Evolutionary conservation across 805 yeast genomes (phyloP).

Genomic region (Komagataella kurtzmanii): DNA sequence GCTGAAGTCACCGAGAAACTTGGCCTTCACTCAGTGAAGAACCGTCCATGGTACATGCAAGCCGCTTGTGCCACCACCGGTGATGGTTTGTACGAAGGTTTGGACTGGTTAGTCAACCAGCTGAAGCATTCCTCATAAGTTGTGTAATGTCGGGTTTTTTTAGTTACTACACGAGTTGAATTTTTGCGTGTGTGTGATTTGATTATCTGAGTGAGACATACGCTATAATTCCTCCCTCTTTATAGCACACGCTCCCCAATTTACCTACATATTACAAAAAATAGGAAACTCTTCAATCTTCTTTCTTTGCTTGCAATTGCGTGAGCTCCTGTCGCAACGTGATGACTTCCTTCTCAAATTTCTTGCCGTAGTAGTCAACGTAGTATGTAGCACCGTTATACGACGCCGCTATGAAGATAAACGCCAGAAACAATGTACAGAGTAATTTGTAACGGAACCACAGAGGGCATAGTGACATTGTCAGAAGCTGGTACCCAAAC

Average conservation of each 20-base stretch:
- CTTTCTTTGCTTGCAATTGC: conserved; percentile 28
- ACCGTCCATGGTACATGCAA: conserved; percentile 99
- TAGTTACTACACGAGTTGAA: neutral
- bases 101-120: conserved; percentile 91
- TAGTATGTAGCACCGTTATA: conserved; percentile 94
- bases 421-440: conserved; percentile 52
- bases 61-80: conserved; percentile 99
- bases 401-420: conserved; percentile 69
- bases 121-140: conserved; percentile 50
- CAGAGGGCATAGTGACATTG: conserved; percentile 85
- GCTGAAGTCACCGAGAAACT: conserved; percentile 96
- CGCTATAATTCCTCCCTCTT: neutral
- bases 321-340: conserved; percentile 61
- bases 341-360: conserved; percentile 75
- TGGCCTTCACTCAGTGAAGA: conserved; percentile 93
- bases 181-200: neutral
- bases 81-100: conserved; percentile 96
- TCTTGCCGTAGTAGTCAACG: conserved; percentile 81
- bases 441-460: conserved; percentile 63
- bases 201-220: neutral
- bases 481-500: conserved; percentile 70
- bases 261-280: neutral
- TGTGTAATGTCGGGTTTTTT: neutral
- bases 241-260: neutral
- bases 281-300: neutral